Base-by-base conservation (phyloP, 352 stramenopile genomes). In the Phytophthora constricta region DNA sequence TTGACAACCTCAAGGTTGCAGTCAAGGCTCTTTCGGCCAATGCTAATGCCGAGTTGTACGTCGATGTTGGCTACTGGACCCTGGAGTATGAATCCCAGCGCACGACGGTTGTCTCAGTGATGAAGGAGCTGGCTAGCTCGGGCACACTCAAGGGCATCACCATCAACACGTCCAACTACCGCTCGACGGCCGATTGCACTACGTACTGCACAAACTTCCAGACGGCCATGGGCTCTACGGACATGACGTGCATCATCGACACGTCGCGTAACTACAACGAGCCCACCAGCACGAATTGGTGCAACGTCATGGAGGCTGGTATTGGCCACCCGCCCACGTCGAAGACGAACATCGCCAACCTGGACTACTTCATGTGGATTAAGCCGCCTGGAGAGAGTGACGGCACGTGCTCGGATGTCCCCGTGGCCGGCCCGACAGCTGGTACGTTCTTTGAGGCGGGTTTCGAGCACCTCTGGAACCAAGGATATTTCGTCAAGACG, bases 361-460 rank as follows among this genome's bases (percentile, higher is more conserved):
- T 93, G 2, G 83, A 91, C 66, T 91, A 91, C 66, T 91, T 86
- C 25, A 72, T 91, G 69, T 93, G 81, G 79, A 75, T 90, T 49
- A 93, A 93, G 55, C 69, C 71, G 19, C 81, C 77, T 34, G 83
- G 85, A 55, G 81, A 93, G 67, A 87, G 75, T 28, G 85, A 93
- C 51, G 85, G 85, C 49, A 64, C 52, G 48, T 93, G 85, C 58
- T 63, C 34, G 13, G 60, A 57, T 3, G 61, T n/a, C n/a, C n/a
- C n/a, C n/a, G n/a, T n/a, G n/a, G n/a, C n/a, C n/a, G n/a, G n/a
- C n/a, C n/a, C n/a, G n/a, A n/a, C n/a, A n/a, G n/a, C n/a, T n/a
- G n/a, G n/a, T n/a, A n/a, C n/a, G n/a, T n/a, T n/a, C n/a, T n/a
- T n/a, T n/a, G n/a, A n/a, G n/a, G n/a, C n/a, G n/a, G n/a, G n/a